Evolutionary conservation across 129 eudicot genomes (phyloP), one percentile per base, ranked within the genome.

Genomic region (Chrysanthemum seticuspe): DNA sequence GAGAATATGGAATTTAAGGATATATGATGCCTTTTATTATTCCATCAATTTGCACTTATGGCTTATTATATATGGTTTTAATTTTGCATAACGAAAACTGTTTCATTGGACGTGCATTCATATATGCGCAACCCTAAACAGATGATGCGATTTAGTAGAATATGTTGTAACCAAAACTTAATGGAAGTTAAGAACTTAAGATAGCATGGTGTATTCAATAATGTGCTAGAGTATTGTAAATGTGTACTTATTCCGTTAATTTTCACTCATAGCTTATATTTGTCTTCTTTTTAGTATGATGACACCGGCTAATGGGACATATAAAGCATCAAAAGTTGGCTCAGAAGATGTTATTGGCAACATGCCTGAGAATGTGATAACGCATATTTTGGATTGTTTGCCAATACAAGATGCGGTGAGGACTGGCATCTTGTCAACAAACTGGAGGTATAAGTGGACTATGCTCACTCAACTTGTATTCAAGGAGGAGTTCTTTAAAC

Each of bases 361-460:
- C 23, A 19, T 69, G 50, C 62, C 74, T 1, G 23, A 69, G 13
- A 50, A 8, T 53, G 47, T 31, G 13, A 52, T 69, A n/a, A 51
- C 62, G n/a, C 10, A 27, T 27, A 53, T 69, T 29, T 49, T 69
- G 23, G 62, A 69, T 69, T 57, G 62, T 29, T 69, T 69, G 62
- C 74, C 62, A 23, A 69, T 50, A 51, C 74, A 52, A 13, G 49
- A 29, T 27, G 51, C 50, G 9, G 62, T 69, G 29, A 31, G 58
- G 74, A 69, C 74, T 3, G 8, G 51, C 31, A 53, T 69, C 25
- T 69, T 69, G 62, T 69, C 74, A 29, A 69, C 62, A 52, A 54
- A 56, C 11, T 54, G 74, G 74, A 70, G 50, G 74, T 54, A 5
- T 70, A 70, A 70, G 34, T 70, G 75, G 65, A 70, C 75, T 56